phyloP scores from a whole-genome alignment of 257 asterid species.

The Henckelia pumila region DNA sequence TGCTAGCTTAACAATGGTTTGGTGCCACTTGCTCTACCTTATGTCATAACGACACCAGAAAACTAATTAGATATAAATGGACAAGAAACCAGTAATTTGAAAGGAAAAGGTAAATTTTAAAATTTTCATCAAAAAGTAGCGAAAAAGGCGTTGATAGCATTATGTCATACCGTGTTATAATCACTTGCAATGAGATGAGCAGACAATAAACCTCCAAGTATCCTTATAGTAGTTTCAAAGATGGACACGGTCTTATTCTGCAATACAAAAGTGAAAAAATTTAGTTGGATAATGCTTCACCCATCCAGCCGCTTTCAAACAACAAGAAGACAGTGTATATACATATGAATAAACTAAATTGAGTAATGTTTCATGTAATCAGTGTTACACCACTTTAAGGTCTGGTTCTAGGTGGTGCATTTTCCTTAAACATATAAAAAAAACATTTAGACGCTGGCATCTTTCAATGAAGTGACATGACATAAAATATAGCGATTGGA shows the following conservation, averaged over 20 bases:
- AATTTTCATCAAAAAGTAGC: neutral
- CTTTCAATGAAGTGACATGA: neutral
- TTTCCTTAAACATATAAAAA: neutral
- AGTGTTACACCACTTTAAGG: neutral
- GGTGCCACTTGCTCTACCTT: no score
- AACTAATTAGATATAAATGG: no score
- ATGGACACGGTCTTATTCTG: slow-evolving; percentile 98
- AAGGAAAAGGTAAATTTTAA: slow-evolving; percentile 3
- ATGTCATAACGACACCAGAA: no score
- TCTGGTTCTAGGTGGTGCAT: neutral
- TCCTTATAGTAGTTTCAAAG: slow-evolving; percentile 93
- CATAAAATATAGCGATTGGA: neutral
- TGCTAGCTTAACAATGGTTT: no score
- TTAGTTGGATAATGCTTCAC: slow-evolving; percentile 18
- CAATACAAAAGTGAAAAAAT: slow-evolving; percentile 30
- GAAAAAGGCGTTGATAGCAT: neutral
- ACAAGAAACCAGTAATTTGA: neutral
- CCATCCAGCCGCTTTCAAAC: slow-evolving; percentile 11
- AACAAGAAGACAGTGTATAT: slow-evolving; percentile 3
- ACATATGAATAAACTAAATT: neutral
- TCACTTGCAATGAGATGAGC: slow-evolving; percentile 98
- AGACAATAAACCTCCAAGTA: slow-evolving; percentile 96
- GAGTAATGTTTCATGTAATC: neutral
- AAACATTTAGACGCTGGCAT: neutral
- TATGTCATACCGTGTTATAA: slow-evolving; percentile 71